These are phyloP conservation scores for Paraurostyla sp. DNA, from an alignment of 73 alveolate genomes.

Conservation along the genomic window DNA sequence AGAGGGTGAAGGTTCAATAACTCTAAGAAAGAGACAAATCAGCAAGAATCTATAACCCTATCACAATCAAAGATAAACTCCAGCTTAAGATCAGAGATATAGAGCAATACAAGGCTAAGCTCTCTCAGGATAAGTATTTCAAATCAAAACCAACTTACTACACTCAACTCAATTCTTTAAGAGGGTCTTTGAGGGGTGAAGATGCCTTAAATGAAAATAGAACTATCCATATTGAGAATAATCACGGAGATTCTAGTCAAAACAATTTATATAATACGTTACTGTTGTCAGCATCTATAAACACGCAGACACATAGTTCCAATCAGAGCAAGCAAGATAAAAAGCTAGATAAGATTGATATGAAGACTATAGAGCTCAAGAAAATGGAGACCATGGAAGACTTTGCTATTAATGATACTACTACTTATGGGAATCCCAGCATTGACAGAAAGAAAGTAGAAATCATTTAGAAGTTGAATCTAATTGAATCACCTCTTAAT, in stretches of 20 bases:
- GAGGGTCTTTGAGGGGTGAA: too few relatives aligned
- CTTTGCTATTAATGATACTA: background rate
- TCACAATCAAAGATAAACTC: background rate
- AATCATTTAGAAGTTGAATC: background rate
- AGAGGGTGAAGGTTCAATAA: background rate
- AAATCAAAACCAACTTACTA: background rate
- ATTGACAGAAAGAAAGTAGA: background rate
- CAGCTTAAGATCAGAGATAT: background rate
- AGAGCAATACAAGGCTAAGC: background rate
- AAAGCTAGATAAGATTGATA: background rate
- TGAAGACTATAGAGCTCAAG: background rate
- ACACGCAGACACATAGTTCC: background rate
- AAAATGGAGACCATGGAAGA: background rate
- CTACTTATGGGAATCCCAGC: background rate
- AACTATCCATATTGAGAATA: too few relatives aligned
- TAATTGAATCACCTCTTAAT: background rate
- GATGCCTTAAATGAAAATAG: too few relatives aligned
- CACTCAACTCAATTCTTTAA: too few relatives aligned
- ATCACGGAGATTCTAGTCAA: too few relatives aligned
- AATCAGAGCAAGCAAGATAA: background rate
- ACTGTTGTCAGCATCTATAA: too few relatives aligned
- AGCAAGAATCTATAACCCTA: background rate
- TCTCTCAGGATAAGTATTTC: conserved; percentile 9
- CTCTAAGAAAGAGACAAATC: background rate
- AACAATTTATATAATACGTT: too few relatives aligned